phyloP scores from a whole-genome alignment of 192 early-diverging fungal species.

The Martensiomyces pterosporus region DNA sequence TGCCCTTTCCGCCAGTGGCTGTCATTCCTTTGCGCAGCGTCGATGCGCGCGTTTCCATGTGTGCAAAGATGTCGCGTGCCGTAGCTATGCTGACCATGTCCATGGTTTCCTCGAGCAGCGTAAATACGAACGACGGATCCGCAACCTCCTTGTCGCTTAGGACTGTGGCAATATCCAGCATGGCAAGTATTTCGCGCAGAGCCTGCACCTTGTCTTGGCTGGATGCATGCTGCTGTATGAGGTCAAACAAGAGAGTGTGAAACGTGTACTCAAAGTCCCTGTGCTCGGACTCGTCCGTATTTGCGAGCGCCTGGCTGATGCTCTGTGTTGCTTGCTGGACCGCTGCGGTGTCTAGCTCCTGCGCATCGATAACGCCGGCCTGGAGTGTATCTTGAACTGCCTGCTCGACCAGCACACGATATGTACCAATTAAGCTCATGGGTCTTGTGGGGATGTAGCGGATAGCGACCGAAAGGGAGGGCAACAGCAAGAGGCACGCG shows the following conservation, averaged over 20 bases:
- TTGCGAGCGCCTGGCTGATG: not conserved
- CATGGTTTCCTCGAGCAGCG: slow-evolving; percentile 39
- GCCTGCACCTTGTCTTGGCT: not conserved
- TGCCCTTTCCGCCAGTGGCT: slow-evolving; percentile 75
- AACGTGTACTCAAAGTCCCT: slow-evolving; percentile 29
- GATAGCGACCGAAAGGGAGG: too few relatives aligned
- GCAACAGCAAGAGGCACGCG: too few relatives aligned
- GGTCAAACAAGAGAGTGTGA: slow-evolving; percentile 26
- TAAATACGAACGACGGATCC: slow-evolving; percentile 31
- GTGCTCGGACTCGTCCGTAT: not conserved
- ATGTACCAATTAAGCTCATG: not conserved
- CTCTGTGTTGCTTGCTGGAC: not conserved
- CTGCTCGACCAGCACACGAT: slow-evolving; percentile 1
- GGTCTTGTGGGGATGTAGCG: not conserved
- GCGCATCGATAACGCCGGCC: not conserved
- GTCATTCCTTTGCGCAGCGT: slow-evolving; percentile 57
- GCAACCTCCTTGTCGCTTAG: slow-evolving; percentile 17
- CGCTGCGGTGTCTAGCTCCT: slow-evolving; percentile 2
- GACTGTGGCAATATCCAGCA: slow-evolving; percentile 25
- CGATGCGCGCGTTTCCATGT: slow-evolving; percentile 31
- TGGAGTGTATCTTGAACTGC: slow-evolving; percentile 4
- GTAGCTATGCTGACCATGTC: slow-evolving; percentile 27
- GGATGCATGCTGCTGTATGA: slow-evolving; percentile 1
- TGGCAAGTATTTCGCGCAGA: slow-evolving; percentile 6
- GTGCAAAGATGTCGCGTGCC: slow-evolving; percentile 25